A percentile compares a stretch with the other conserved stretches of the same genome.
phyloP scores from a whole-genome alignment of 441 rosid genomes.

The Euphorbia corollata region DNA sequence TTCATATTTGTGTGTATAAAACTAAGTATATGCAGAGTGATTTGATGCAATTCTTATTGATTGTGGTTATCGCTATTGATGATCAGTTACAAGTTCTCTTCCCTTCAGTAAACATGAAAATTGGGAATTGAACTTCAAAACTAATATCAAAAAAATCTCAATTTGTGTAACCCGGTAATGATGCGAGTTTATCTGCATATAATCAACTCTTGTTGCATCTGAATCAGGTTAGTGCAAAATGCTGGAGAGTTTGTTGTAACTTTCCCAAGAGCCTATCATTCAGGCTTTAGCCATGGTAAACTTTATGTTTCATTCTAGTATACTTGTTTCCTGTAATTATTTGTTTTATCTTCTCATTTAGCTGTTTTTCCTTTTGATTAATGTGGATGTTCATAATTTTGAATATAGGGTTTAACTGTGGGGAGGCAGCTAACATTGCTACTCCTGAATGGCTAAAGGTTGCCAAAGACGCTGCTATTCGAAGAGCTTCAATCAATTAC shows the following conservation, averaged over 20 bases:
- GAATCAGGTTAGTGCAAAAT: slow-evolving; percentile 91
- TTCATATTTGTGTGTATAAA: slow-evolving; percentile 5
- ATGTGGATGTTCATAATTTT: slow-evolving; percentile 14
- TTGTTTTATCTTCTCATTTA: slow-evolving; percentile 3
- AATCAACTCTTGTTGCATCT: slow-evolving; percentile 22
- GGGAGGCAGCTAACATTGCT: slow-evolving; percentile 31
- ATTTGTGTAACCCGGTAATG: neutral
- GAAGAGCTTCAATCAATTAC: slow-evolving; percentile 92
- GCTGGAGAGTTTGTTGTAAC: slow-evolving; percentile 98
- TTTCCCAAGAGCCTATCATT: slow-evolving; percentile 97
- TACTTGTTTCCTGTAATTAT: neutral
- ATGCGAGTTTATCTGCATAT: slow-evolving; percentile 11
- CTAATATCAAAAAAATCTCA: neutral
- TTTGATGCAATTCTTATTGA: slow-evolving; percentile 1
- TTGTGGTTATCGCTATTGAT: neutral
- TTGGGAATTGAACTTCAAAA: slow-evolving; percentile 1
- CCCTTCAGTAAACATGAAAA: neutral
- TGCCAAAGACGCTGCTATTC: slow-evolving; percentile 91
- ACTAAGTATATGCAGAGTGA: slow-evolving; percentile 3
- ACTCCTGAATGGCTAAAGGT: slow-evolving; percentile 88
- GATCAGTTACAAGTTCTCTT: neutral
- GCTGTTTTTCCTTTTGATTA: slow-evolving; percentile 11
- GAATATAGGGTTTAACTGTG: slow-evolving; percentile 26
- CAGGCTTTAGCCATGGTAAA: slow-evolving; percentile 97
- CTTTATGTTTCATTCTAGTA: slow-evolving; percentile 16